These are phyloP conservation scores for Trypanosoma avium DNA, from an alignment of 208 protist genomes.

Conservation along the genomic window DNA sequence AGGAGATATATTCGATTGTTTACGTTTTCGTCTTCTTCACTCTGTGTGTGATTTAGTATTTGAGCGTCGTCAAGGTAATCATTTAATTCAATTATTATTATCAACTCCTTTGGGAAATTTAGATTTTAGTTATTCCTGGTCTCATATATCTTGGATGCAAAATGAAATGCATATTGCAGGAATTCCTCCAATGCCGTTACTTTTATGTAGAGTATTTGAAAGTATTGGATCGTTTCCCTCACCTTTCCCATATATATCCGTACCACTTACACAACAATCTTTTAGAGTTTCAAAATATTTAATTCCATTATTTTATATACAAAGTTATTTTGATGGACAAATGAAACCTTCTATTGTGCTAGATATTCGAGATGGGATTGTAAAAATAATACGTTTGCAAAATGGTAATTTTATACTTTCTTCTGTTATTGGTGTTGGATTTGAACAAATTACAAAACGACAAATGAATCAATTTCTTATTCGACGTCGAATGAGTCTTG, in stretches of 20 bases:
- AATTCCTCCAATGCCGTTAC: constrained; percentile 50
- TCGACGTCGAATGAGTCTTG: neutral
- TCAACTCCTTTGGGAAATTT: constrained; percentile 42
- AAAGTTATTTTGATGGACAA: constrained; percentile 54
- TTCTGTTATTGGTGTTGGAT: constrained; percentile 45
- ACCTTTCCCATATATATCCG: constrained; percentile 54
- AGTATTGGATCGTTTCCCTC: constrained; percentile 52
- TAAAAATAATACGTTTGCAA: constrained; percentile 54
- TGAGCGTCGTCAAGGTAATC: constrained; percentile 52
- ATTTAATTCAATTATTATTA: constrained; percentile 48
- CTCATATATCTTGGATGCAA: constrained; percentile 52
- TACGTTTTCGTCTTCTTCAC: constrained; percentile 57
- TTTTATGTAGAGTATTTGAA: constrained; percentile 62
- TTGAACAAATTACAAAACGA: constrained; percentile 49
- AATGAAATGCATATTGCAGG: constrained; percentile 41
- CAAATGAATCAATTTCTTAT: constrained; percentile 40
- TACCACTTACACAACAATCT: constrained; percentile 51
- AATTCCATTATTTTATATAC: constrained; percentile 46
- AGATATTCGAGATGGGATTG: constrained; percentile 50
- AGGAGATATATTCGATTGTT: constrained; percentile 42
- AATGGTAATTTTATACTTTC: constrained; percentile 46
- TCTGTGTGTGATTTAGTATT: constrained; percentile 50
- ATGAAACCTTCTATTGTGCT: constrained; percentile 51
- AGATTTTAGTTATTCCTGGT: constrained; percentile 29
- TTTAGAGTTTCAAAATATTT: constrained; percentile 52